A percentile compares a stretch with the other conserved stretches of the same genome.
phyloP scores from a whole-genome alignment of 345 rosid genomes.

The Eucalyptus marginata region DNA sequence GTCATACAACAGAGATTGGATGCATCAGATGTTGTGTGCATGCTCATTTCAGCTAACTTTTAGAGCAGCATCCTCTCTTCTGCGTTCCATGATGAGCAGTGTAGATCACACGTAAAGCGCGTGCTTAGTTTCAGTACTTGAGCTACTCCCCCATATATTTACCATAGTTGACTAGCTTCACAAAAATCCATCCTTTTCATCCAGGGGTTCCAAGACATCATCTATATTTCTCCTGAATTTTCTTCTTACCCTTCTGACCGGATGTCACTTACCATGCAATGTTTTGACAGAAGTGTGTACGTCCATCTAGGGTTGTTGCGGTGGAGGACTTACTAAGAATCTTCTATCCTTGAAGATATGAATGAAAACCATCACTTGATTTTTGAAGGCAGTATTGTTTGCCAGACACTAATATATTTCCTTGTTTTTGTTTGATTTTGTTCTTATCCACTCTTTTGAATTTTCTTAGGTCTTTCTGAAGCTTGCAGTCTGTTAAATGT shows the following conservation, averaged over 20 bases:
- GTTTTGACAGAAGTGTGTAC: neutral
- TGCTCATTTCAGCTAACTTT: neutral
- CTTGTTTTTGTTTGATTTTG: neutral
- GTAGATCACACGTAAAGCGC: neutral
- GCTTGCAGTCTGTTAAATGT: neutral
- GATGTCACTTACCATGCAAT: neutral
- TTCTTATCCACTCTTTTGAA: neutral
- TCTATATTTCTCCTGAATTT: neutral
- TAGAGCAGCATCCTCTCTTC: neutral
- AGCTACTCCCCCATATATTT: neutral
- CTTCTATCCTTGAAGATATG: neutral
- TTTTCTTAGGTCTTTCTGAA: neutral
- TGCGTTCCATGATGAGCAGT: neutral
- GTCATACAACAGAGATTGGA: neutral
- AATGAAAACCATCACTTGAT: neutral
- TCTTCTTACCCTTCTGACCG: neutral
- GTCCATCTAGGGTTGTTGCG: neutral
- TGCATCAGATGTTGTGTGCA: neutral
- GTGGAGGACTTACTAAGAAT: neutral
- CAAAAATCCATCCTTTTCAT: neutral
- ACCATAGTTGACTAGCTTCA: neutral
- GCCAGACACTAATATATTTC: neutral
- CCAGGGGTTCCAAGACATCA: neutral
- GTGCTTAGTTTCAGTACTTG: neutral
- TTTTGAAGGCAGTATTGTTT: neutral